Evolutionary conservation across 1,284 basidiomycete species (phyloP).

Genomic region (Cryptococcus floricola): DNA sequence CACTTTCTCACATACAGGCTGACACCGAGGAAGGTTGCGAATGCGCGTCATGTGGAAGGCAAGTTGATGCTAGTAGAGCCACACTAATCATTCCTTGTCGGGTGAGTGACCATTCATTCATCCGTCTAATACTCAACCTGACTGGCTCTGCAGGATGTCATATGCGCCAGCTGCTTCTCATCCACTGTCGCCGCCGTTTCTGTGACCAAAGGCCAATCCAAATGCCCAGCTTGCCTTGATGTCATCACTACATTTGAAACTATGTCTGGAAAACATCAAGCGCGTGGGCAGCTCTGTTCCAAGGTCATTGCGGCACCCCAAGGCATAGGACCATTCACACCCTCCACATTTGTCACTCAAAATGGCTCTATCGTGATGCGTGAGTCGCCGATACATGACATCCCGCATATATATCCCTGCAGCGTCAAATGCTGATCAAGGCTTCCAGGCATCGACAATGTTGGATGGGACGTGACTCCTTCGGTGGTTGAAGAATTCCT

Average conservation of each 20-base stretch:
- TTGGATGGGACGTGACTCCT: conserved; percentile 49
- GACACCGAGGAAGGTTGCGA: neutral
- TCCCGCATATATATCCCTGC: conserved; percentile 2
- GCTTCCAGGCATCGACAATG: conserved; percentile 40
- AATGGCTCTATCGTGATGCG: too few relatives aligned
- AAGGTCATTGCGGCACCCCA: neutral
- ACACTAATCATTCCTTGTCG: conserved; percentile 30
- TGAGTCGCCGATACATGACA: too few relatives aligned
- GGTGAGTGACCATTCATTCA: conserved; percentile 13
- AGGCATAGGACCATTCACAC: too few relatives aligned
- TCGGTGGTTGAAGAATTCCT: conserved; percentile 40
- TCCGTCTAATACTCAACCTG: neutral
- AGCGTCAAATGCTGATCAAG: neutral
- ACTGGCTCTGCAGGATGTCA: conserved; percentile 20
- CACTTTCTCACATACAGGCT: neutral
- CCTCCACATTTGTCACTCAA: too few relatives aligned
- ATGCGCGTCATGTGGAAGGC: conserved; percentile 22
- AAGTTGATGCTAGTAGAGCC: conserved; percentile 5
- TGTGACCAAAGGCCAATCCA: conserved; percentile 22
- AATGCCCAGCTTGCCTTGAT: conserved; percentile 33
- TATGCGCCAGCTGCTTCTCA: conserved; percentile 38
- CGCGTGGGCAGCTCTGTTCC: neutral
- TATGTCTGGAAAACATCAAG: neutral
- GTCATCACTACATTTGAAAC: conserved; percentile 20
- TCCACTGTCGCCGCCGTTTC: conserved; percentile 37